These are phyloP conservation scores for Danielia reshetovae DNA, from an alignment of 805 yeast species.

Conservation along the genomic window DNA sequence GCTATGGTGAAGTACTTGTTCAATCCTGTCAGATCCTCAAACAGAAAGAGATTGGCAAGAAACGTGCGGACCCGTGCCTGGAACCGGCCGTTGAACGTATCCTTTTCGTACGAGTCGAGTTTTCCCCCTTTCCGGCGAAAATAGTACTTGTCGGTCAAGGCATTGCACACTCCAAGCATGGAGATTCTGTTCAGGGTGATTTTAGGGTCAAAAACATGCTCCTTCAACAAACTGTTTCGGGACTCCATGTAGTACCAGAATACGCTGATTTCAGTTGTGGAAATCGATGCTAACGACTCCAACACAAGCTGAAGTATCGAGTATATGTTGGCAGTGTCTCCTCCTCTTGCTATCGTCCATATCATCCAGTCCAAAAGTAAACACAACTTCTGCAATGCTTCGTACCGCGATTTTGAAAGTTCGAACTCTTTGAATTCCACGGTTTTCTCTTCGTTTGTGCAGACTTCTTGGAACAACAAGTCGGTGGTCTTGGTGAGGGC, in stretches of 20 bases:
- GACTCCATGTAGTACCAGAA: slow-evolving; percentile 40
- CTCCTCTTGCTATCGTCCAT: slow-evolving; percentile 10
- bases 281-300: slow-evolving; percentile 20
- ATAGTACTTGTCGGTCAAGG: slow-evolving; percentile 31
- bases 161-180: slow-evolving; percentile 36
- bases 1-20: slow-evolving; percentile 36
- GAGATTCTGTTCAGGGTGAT: slow-evolving; percentile 34
- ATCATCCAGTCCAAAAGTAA: slow-evolving; percentile 26
- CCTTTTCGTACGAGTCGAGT: slow-evolving; percentile 31
- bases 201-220: slow-evolving; percentile 24
- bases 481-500: slow-evolving; percentile 20
- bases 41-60: slow-evolving; percentile 28
- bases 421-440: slow-evolving; percentile 3
- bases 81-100: slow-evolving; percentile 35
- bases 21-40: slow-evolving; percentile 44
- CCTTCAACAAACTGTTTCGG: slow-evolving; percentile 20
- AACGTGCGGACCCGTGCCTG: slow-evolving; percentile 34
- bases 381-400: slow-evolving; percentile 16
- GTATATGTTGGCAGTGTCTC: slow-evolving; percentile 16
- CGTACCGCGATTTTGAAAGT: slow-evolving; percentile 4
- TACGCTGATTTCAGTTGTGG: slow-evolving; percentile 17
- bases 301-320: slow-evolving; percentile 20
- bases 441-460: not conserved
- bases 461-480: slow-evolving; percentile 1
- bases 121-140: slow-evolving; percentile 17